Base-by-base conservation (phyloP, 2,329 filamentous ascomycete species). In the Colletotrichum acutatum region DNA sequence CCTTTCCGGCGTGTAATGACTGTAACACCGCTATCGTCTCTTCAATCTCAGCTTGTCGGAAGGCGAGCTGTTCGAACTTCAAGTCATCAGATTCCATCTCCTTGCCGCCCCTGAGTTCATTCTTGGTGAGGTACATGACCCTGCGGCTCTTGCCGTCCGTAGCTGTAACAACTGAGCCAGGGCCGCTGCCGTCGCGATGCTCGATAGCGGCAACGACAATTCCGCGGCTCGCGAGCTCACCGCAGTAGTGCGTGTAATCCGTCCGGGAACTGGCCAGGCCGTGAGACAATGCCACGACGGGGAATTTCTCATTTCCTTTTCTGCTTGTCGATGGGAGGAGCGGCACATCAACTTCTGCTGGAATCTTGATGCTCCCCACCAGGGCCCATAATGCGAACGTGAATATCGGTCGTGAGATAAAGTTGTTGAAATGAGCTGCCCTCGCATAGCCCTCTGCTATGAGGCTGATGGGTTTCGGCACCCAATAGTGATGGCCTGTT, bases 111-210 rank as follows among this genome's bases (percentile, higher is more conserved):
- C 2, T 22, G 3, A 72, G 32, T 5, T 72, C 60, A 11, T 54
- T 69, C 54, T 65, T 69, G 37, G 64, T 37, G 26, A 72, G 6
- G 28, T 65, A 72, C 54, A 65, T 72, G 11, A 72, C 59, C 24
- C 16, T 65, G 5, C 53, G 68, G 14, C 64, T 34, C 59, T 32
- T 54, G 24, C 60, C 19, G 4, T 60, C 54, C 9, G 9, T 22
- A 9, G 42, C 34, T 14, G 46, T 80, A 67, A 88, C 79, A 46
- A 83, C 66, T 1, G 84, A 83, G 0, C 86, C 86, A 0, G 87
- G 87, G 14, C 83, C 84, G 68, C 85, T 87, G 8, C 87, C 87
- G 69, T 89, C 87, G 53, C 87, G 84, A 76, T 89, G 87, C 76
- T 89, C 87, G 12, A 89, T 72, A 42, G 86, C 84, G 49, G 85